A percentile compares a stretch with the other conserved stretches of the same genome.
Evolutionary conservation across 345 rosid genomes (phyloP).

Genomic region (Euphorbia pulcherrima): DNA sequence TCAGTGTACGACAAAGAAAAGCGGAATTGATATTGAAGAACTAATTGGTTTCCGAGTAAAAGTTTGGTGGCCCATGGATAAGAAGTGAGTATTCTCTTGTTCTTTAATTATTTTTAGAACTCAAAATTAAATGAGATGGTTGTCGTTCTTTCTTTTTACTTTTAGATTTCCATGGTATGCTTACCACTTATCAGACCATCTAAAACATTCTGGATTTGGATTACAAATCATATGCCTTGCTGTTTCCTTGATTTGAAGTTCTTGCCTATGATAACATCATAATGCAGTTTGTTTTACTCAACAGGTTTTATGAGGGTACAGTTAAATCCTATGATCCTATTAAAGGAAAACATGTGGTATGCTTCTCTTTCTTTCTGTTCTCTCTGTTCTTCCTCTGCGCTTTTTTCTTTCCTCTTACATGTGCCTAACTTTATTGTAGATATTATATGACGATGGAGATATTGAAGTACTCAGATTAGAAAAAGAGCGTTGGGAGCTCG

Average conservation of each 20-base stretch:
- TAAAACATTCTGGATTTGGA: neutral
- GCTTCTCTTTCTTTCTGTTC: conserved; percentile 20
- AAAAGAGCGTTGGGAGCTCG: conserved; percentile 86
- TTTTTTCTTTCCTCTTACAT: conserved; percentile 3
- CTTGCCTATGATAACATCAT: conserved; percentile 4
- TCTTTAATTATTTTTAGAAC: neutral
- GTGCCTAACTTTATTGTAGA: conserved; percentile 29
- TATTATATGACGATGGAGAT: conserved; percentile 91
- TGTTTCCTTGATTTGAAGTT: neutral
- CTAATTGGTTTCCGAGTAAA: conserved; percentile 79
- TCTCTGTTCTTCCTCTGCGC: conserved; percentile 4
- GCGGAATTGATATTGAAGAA: conserved; percentile 52
- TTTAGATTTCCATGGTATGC: neutral
- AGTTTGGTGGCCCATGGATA: conserved; percentile 99
- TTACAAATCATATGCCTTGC: neutral
- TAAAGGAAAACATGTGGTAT: conserved; percentile 82
- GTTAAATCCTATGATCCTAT: conserved; percentile 81
- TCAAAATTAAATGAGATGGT: neutral
- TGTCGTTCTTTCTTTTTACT: neutral
- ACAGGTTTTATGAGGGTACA: conserved; percentile 93
- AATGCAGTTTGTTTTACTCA: conserved; percentile 22
- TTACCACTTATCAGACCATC: conserved; percentile 1
- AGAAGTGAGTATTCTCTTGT: conserved; percentile 51
- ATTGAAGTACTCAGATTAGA: conserved; percentile 82
- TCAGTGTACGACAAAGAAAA: conserved; percentile 65